Evolutionary conservation across 2,329 filamentous ascomycete genomes (phyloP).

Genomic region (Xylaria sp.): DNA sequence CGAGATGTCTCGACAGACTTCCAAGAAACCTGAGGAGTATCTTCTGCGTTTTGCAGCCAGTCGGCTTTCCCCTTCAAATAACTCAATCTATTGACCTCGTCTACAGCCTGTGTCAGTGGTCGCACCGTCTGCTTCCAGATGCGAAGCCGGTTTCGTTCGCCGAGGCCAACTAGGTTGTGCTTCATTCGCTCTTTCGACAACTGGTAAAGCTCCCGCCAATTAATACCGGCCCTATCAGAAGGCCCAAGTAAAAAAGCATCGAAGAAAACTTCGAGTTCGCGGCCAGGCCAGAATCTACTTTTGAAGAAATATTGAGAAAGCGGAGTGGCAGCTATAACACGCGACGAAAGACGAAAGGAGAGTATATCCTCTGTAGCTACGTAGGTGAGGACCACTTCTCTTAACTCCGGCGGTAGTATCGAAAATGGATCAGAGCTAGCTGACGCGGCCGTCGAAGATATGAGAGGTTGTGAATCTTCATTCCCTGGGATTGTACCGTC

Average conservation of each 20-base stretch:
- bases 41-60: constrained; percentile 18
- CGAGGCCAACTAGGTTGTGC: constrained; percentile 37
- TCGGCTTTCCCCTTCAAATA: constrained; percentile 32
- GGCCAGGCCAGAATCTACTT: constrained; percentile 43
- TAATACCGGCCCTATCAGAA: constrained; percentile 31
- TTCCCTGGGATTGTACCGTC: constrained; percentile 1
- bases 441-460: not conserved
- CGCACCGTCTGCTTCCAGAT: constrained; percentile 43
- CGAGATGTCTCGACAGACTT: constrained; percentile 32
- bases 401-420: constrained; percentile 39
- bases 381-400: constrained; percentile 41
- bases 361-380: constrained; percentile 35
- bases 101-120: constrained; percentile 38
- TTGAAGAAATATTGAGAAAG: constrained; percentile 43
- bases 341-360: constrained; percentile 41
- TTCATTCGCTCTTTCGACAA: constrained; percentile 34
- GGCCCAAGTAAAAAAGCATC: constrained; percentile 40
- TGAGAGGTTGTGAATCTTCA: not conserved
- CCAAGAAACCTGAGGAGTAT: constrained; percentile 22
- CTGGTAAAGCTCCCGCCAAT: constrained; percentile 41
- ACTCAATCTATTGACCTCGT: constrained; percentile 33
- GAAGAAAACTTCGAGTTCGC: constrained; percentile 41
- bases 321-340: constrained; percentile 36
- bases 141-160: constrained; percentile 42
- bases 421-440: constrained; percentile 38